Percentiles rank a stretch among this genome's conserved stretches.
phyloP scores from a whole-genome alignment of 805 yeast species.

The Jamesozyma rosinii region DNA sequence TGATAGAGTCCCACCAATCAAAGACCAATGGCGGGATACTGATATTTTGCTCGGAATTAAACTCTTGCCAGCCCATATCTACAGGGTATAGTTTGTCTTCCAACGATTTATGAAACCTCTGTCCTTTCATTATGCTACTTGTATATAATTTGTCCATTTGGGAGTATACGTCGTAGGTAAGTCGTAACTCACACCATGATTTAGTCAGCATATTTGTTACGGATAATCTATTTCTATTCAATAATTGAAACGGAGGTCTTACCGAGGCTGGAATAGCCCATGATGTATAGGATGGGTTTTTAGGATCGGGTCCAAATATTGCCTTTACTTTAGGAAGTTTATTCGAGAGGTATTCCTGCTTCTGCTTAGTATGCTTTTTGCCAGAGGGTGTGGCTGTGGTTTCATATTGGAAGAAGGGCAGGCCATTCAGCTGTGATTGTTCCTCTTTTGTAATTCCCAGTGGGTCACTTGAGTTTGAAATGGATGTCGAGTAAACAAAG shows the following conservation, averaged over 20 bases:
- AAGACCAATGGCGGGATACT: conserved; percentile 10
- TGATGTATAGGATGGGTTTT: conserved; percentile 10
- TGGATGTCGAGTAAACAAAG: neutral
- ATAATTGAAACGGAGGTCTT: conserved; percentile 15
- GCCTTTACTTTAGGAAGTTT: conserved; percentile 14
- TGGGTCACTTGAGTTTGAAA: neutral
- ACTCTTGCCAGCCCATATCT: conserved; percentile 9
- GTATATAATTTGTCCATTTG: conserved; percentile 32
- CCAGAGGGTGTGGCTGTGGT: neutral
- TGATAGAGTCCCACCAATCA: conserved; percentile 37
- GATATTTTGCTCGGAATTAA: conserved; percentile 12
- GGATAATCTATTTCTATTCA: conserved; percentile 16
- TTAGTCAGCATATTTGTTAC: conserved; percentile 53
- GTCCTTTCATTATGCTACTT: conserved; percentile 40
- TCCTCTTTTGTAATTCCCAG: neutral
- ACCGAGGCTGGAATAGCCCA: conserved; percentile 12
- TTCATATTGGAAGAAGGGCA: conserved; percentile 1
- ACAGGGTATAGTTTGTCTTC: conserved; percentile 41
- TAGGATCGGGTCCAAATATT: conserved; percentile 14
- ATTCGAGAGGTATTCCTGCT: conserved; percentile 11
- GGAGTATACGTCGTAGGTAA: conserved; percentile 44
- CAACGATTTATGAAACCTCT: conserved; percentile 37
- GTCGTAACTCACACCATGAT: conserved; percentile 61
- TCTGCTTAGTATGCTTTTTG: neutral
- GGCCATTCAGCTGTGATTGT: neutral